Evolutionary conservation across 495 filamentous ascomycete genomes (phyloP), one percentile per base, ranked within the genome.

Genomic region (Penicillium taxi): DNA sequence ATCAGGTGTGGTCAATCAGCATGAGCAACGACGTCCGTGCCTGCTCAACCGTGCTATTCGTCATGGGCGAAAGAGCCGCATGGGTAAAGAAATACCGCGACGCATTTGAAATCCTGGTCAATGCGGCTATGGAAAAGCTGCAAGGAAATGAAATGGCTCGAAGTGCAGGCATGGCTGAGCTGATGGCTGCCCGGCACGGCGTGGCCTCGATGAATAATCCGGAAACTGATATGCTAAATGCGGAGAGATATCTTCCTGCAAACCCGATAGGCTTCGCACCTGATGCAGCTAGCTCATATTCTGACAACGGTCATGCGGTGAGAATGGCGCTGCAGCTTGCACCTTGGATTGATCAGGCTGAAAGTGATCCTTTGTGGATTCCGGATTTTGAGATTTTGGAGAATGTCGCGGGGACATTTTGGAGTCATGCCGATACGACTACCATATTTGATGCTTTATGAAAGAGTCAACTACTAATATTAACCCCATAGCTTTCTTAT

Each of bases 61-160:
- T 72, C 24, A 73, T 75, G 67, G 67, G 65, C 9, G 72, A 75
- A 42, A 61, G 70, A 26, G 68, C 68, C 7, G 55, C 61, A 8
- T 70, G 62, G 59, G 69, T 73, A 1, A 71, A 70, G 37, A 68
- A 72, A 32, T 73, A 73, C 56, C 67, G 72, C 20, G 69, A 75
- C 33, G 66, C 72, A 1, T 70, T 75, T 32, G 72, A 75, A 30
- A 47, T 68, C 0, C 59, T 75, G 2, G 70, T 75, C 21, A 68
- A 70, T 31, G 68, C 72, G 5, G 64, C 69, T 5, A 74, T 74
- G 68, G 69, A 75, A 38, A 72, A 70, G 31, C 45, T 75, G 0
- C 59, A 69, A 25, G 58, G 61, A 9, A 59, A 55, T 27, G 57
- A 69, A 31, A 53, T 49, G 0, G 55, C 58, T n/a, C 55, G 53